These are phyloP conservation scores for Backusella liffmaniae DNA, from an alignment of 192 early-diverging fungal species.

Conservation along the genomic window DNA sequence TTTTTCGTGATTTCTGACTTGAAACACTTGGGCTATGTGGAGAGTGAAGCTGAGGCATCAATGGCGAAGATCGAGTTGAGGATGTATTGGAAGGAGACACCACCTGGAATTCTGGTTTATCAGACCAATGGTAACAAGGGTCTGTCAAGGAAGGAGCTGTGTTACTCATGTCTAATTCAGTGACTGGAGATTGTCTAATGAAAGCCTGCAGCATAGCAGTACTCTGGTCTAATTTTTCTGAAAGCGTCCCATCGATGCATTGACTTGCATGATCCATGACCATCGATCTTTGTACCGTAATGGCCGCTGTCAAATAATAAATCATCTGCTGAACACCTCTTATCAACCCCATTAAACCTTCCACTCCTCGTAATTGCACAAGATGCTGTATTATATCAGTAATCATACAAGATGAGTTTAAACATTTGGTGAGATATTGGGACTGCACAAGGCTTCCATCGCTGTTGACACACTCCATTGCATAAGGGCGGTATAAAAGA, in stretches of 20 bases:
- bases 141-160: not conserved
- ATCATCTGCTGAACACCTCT: conserved; percentile 32
- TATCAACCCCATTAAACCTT: conserved; percentile 8
- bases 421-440: conserved; percentile 5
- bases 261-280: not conserved
- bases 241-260: not conserved
- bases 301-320: conserved; percentile 25
- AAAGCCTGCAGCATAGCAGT: not conserved
- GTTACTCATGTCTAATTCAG: not conserved
- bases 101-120: not conserved
- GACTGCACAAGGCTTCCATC: not conserved
- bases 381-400: conserved; percentile 9
- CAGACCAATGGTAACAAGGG: not conserved
- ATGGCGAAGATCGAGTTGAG: conserved; percentile 12
- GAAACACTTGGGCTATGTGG: not conserved
- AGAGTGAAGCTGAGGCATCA: not conserved
- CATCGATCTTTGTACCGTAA: conserved; percentile 17
- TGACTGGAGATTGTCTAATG: not conserved
- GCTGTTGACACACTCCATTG: not conserved
- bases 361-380: not conserved
- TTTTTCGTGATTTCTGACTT: not conserved
- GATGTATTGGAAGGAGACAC: conserved; percentile 11
- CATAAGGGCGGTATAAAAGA: conserved; percentile 23
- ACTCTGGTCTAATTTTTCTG: not conserved
- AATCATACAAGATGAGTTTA: conserved; percentile 17